These are phyloP conservation scores for Alloteropsis semialata DNA, from an alignment of 176 grass and related monocot species.

Conservation along the genomic window DNA sequence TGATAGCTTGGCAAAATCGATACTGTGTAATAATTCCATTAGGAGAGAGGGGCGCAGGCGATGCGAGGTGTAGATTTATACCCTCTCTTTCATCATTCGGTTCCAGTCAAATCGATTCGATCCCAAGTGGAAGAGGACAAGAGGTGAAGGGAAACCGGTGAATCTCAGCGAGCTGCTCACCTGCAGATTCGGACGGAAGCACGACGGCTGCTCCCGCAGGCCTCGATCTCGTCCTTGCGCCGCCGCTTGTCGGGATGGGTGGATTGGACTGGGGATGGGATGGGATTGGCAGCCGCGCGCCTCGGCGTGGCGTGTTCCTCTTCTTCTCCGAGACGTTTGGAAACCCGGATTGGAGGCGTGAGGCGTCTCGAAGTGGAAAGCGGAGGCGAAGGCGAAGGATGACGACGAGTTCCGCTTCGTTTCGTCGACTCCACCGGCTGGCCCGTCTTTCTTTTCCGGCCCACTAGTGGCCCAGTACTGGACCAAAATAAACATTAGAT, in stretches of 20 bases:
- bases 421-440: background rate
- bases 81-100: background rate
- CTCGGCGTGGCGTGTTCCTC: background rate
- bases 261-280: background rate
- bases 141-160: background rate
- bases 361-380: slow-evolving; percentile 7
- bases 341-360: background rate
- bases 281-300: background rate
- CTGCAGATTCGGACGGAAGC: background rate
- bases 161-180: background rate
- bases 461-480: background rate
- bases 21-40: too few species aligned
- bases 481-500: background rate
- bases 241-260: background rate
- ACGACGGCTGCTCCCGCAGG: background rate
- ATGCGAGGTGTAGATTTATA: background rate
- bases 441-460: background rate
- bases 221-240: background rate
- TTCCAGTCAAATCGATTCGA: background rate
- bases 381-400: background rate
- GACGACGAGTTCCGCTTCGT: background rate
- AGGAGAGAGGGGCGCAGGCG: background rate
- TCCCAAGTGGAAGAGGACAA: background rate
- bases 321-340: background rate
- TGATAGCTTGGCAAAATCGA: background rate